phyloP scores from a whole-genome alignment of 306 rosid species.

The Cajanus cajan region DNA sequence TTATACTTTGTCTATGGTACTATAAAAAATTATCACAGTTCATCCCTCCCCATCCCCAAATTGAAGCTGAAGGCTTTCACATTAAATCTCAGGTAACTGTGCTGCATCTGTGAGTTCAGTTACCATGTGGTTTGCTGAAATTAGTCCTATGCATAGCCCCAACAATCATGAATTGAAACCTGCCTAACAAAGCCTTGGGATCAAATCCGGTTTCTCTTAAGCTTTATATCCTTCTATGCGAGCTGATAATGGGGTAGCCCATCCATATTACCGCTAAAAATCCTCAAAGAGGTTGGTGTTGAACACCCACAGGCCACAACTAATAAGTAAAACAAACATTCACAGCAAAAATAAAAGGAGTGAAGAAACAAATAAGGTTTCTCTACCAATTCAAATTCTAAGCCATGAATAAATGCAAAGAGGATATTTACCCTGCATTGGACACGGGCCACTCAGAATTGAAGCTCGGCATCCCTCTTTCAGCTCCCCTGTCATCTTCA shows the following conservation, averaged over 20 bases:
- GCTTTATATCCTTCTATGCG: too few relatives aligned
- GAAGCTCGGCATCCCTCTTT: conserved; percentile 53
- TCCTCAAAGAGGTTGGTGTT: too few relatives aligned
- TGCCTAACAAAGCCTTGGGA: background rate
- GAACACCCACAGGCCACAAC: background rate
- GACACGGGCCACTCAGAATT: conserved; percentile 39
- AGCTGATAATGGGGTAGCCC: too few relatives aligned
- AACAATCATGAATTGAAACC: background rate
- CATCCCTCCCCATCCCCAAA: background rate
- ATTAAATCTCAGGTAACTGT: background rate
- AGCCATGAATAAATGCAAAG: background rate
- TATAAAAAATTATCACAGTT: background rate
- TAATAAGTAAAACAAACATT: conserved; percentile 15
- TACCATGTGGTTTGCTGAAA: background rate
- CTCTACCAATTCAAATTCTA: background rate
- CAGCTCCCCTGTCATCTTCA: conserved; percentile 52
- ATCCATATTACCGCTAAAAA: too few relatives aligned
- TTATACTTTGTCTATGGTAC: background rate
- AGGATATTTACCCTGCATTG: conserved; percentile 34
- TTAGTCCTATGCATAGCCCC: background rate
- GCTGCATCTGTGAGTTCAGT: background rate
- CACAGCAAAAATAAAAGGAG: background rate
- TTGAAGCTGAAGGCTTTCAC: background rate
- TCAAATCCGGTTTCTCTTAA: too few relatives aligned
- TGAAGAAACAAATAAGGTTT: background rate